Percentiles rank a stretch among this genome's conserved stretches.
Evolutionary conservation across 2,329 filamentous ascomycete species (phyloP).

Genomic region (Stachybotrys chartarum): DNA sequence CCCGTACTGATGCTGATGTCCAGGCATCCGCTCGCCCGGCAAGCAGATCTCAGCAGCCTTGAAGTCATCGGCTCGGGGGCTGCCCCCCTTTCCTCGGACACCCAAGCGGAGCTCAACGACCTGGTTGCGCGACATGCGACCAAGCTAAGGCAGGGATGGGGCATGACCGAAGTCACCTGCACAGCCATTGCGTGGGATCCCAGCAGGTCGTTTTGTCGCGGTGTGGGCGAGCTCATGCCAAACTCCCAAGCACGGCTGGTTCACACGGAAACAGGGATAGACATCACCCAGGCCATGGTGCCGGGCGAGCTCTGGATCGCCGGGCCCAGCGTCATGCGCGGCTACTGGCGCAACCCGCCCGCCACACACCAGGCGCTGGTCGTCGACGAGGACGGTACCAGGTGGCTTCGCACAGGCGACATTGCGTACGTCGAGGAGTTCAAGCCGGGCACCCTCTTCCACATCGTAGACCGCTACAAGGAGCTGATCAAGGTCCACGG

Average conservation of each 20-base stretch:
- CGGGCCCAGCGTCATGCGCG: conserved; percentile 65
- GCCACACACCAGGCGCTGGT: conserved; percentile 55
- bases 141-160: conserved; percentile 63
- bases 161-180: conserved; percentile 81
- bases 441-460: conserved; percentile 39
- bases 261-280: conserved; percentile 42
- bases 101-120: conserved; percentile 37
- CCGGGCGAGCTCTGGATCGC: conserved; percentile 68
- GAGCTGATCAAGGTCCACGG: conserved; percentile 57
- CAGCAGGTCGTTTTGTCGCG: conserved; percentile 35
- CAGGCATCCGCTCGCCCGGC: conserved; percentile 59
- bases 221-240: conserved; percentile 28
- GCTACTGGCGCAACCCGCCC: conserved; percentile 67
- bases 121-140: conserved; percentile 32
- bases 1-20: conserved; percentile 67
- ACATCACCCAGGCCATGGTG: conserved; percentile 42
- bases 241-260: conserved; percentile 55
- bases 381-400: conserved; percentile 36
- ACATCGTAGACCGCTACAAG: conserved; percentile 70
- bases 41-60: conserved; percentile 63
- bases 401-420: conserved; percentile 72
- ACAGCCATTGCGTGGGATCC: conserved; percentile 61
- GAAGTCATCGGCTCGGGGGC: conserved; percentile 56
- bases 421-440: conserved; percentile 60
- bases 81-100: conserved; percentile 57